Evolutionary conservation across 2,329 filamentous ascomycete species (phyloP).

Genomic region (Bisporella sp.): DNA sequence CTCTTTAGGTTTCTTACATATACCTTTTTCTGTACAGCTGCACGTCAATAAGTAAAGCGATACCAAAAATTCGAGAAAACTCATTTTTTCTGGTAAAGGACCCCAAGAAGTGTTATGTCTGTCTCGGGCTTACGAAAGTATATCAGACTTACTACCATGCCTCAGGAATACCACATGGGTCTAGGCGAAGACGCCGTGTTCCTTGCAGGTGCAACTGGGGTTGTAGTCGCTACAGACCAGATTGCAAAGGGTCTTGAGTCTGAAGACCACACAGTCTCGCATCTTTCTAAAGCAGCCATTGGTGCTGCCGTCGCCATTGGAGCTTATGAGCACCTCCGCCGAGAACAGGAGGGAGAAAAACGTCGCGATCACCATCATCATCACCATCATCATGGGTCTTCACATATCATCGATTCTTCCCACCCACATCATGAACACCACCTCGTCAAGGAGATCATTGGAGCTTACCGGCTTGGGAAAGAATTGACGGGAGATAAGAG

Average conservation of each 20-base stretch:
- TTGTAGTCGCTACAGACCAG: constrained; percentile 1
- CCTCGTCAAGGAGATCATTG: constrained; percentile 4
- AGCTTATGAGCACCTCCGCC: constrained; percentile 1
- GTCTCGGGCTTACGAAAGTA: too few species aligned
- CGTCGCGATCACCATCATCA: too few species aligned
- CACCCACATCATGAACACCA: constrained; percentile 3
- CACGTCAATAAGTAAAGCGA: too few species aligned
- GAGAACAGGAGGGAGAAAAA: background rate
- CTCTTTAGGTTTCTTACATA: too few species aligned
- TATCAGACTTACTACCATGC: too few species aligned
- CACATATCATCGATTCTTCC: background rate
- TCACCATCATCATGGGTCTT: too few species aligned
- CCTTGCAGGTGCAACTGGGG: background rate
- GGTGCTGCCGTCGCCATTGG: constrained; percentile 3
- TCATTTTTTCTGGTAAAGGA: too few species aligned
- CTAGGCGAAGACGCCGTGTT: background rate
- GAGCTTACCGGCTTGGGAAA: constrained; percentile 5
- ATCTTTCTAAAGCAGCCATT: constrained; percentile 1
- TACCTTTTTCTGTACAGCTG: too few species aligned
- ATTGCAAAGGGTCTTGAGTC: background rate
- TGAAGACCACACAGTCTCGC: background rate
- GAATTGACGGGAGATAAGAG: constrained; percentile 5
- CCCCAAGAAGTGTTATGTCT: too few species aligned
- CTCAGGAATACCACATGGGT: background rate
- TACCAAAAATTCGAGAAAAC: too few species aligned